Evolutionary conservation across 2,329 filamentous ascomycete genomes (phyloP), one percentile per base, ranked within the genome.

Genomic region (Neonectria magnoliae): DNA sequence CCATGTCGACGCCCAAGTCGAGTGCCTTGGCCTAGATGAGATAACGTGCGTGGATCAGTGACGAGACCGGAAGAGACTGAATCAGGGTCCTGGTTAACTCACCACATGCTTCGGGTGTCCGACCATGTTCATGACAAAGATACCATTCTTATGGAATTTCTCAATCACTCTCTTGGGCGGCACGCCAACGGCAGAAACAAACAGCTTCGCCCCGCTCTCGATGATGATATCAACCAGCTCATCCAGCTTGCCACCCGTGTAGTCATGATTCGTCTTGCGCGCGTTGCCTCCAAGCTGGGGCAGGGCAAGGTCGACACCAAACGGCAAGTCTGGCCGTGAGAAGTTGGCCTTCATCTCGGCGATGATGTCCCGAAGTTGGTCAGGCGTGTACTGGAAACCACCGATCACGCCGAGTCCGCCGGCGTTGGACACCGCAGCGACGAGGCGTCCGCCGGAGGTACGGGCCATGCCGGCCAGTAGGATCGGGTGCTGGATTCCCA

Each of bases 121-220:
- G 20, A 98, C 94, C 94, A 98, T 98, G 79, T 98, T 98, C 94
- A 98, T 98, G 38, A 98, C 85, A 64, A 97, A 77, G 44, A 98
- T 92, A 0, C 92, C 92, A 0, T 91, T 91, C 9, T 85, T 84
- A 76, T 98, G 95, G 48, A 98, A 84, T 50, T 89, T 82, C 71
- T 93, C 89, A 62, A 98, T 91, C 5, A 94, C 88, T 62, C 83
- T 79, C 50, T 83, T 82, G 0, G 94, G 93, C 16, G 95, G 95
- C 22, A 98, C 91, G 9, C 95, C 95, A 0, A 98, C 94, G 1
- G 95, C 95, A 57, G 86, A 90, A 45, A 98, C 93, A 76, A 98
- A 98, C 53, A 98, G 81, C 76, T 85, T 88, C 8, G 95, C 93
- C n/a, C 93, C 91, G 70, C 92, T 91, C 72, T 90, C 88, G 71